Percentiles rank a stretch among this genome's conserved stretches.
These are phyloP conservation scores for Fraxinus quadrangulata DNA, from an alignment of 257 asterid genomes.

Conservation along the genomic window DNA sequence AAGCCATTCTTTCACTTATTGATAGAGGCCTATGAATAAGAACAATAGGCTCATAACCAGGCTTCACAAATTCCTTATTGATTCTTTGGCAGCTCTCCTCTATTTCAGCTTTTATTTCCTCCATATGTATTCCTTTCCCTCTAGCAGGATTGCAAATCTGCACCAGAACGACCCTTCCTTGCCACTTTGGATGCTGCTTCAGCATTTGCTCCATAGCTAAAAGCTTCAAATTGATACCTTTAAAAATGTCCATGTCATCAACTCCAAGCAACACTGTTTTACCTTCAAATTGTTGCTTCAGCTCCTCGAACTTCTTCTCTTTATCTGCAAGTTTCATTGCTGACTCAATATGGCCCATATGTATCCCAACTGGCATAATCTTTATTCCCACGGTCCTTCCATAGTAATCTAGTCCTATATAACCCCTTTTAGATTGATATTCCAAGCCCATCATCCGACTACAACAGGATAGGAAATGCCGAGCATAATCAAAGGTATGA, in stretches of 20 bases:
- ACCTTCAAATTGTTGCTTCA: constrained; percentile 62
- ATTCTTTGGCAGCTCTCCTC: constrained; percentile 61
- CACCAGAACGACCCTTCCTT: constrained; percentile 71
- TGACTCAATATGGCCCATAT: constrained; percentile 72
- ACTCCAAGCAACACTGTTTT: constrained; percentile 73
- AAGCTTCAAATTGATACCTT: constrained; percentile 73
- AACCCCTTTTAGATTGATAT: constrained; percentile 77
- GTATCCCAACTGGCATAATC: constrained; percentile 82
- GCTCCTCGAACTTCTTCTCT: constrained; percentile 53
- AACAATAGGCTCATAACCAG: constrained; percentile 73
- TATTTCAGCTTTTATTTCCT: constrained; percentile 59
- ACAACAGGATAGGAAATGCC: constrained; percentile 80
- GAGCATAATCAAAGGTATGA: constrained; percentile 80
- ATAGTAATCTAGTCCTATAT: constrained; percentile 72
- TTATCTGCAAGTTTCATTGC: constrained; percentile 55
- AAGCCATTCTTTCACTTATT: constrained; percentile 66
- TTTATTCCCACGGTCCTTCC: constrained; percentile 81
- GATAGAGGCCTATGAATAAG: constrained; percentile 52
- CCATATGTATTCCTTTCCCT: constrained; percentile 62
- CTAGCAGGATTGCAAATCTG: constrained; percentile 73
- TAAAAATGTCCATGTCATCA: constrained; percentile 79
- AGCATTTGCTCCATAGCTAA: constrained; percentile 77
- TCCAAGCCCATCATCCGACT: constrained; percentile 85
- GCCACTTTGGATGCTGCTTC: constrained; percentile 68
- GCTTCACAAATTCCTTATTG: constrained; percentile 53